Evolutionary conservation across 768 basidiomycete species (phyloP).

Genomic region (Rhodotorula toruloides): DNA sequence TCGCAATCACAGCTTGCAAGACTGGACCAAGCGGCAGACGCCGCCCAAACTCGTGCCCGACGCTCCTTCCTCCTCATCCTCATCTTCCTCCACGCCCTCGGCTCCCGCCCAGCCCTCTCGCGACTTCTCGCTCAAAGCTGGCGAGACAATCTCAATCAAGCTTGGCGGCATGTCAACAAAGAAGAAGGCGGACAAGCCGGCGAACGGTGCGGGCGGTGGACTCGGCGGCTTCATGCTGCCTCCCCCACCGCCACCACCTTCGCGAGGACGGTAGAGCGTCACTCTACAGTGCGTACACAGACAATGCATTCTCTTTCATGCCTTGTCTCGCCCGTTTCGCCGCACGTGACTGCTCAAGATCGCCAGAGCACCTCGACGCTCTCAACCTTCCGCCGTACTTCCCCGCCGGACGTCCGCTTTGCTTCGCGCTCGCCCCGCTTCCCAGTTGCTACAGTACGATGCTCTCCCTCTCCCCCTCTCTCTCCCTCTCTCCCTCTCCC

Average conservation of each 20-base stretch:
- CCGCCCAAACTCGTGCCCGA: constrained; percentile 19
- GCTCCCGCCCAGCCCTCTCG: constrained; percentile 11
- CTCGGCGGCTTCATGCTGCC: constrained; percentile 28
- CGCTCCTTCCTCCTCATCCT: background rate
- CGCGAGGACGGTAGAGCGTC: constrained; percentile 12
- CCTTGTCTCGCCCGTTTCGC: no score
- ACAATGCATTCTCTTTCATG: no score
- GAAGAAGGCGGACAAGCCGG: constrained; percentile 9
- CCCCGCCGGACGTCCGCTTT: no score
- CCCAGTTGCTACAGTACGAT: no score
- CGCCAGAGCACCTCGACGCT: no score
- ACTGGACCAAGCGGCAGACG: constrained; percentile 31
- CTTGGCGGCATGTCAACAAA: constrained; percentile 35
- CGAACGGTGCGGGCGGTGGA: background rate
- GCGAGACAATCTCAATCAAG: constrained; percentile 41
- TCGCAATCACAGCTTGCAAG: background rate
- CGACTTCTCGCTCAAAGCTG: constrained; percentile 43
- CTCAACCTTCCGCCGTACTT: no score
- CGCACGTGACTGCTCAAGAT: no score
- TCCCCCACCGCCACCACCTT: constrained; percentile 34
- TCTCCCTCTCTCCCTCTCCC: no score
- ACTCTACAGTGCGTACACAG: no score
- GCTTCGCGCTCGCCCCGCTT: no score
- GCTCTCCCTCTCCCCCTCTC: no score
- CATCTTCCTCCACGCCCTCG: constrained; percentile 16